Evolutionary conservation across 257 asterid genomes (phyloP), one percentile per base, ranked within the genome.

Genomic region (Rhazya stricta): DNA sequence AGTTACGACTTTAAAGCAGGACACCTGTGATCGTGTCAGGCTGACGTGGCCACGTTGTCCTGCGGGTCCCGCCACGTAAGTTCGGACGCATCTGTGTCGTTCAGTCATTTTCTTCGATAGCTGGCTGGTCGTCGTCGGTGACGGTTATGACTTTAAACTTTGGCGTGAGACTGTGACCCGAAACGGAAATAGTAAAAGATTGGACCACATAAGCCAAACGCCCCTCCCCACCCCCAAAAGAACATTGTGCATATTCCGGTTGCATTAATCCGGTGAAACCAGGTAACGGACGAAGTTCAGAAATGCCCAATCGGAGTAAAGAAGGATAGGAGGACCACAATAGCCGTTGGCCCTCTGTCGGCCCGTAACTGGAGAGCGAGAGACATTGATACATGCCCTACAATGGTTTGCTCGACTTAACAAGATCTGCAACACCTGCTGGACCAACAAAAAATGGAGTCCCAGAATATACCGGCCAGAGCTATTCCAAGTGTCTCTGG

Each of bases 1-100:
- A 80, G 72, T 3, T 3, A 41, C 43, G 84, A 76, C 66, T 72
- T 78, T 4, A 29, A 74, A 18, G 32, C 42, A 78, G 71, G 84
- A 80, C 87, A 87, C 85, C 77, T 74, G 83, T 71, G 63, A 45
- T 41, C 46, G 78, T 76, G 91, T 88, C 87, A 86, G 71, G 6
- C 77, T 84, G 84, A 88, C 88, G 89, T 83, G 93, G 84, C 84
- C 90, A 88, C 93, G 93, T 83, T 67, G 66, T n/a, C 27, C 43
- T 2, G 74, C 43, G 87, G 86, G 81, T 13, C 88, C 87, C 77
- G 0, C 51, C 74, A 70, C 58, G 72, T 39, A 30, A 60, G 61
- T 73, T 79, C 39, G 76, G 80, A 81, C 73, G 70, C 50, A 75
- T 67, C 34, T 2, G 39, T 27, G 29, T 62, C 51, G 85, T 82